Evolutionary conservation across 1,284 basidiomycete genomes (phyloP).

Genomic region (Pascua guehoae): DNA sequence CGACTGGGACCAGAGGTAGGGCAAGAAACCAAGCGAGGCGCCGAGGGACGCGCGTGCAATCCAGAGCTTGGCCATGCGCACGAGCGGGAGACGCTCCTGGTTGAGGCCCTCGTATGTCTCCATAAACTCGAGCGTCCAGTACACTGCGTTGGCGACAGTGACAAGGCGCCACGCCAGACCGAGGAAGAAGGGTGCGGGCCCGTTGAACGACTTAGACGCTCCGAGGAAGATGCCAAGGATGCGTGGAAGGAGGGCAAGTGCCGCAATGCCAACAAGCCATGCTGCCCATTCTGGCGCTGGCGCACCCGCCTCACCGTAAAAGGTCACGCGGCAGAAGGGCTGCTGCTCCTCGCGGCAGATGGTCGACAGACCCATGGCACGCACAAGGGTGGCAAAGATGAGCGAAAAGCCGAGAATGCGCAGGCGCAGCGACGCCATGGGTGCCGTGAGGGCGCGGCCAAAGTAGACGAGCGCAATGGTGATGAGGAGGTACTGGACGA

Average conservation of each 20-base stretch:
- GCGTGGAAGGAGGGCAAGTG: constrained; percentile 58
- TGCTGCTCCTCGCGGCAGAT: constrained; percentile 95
- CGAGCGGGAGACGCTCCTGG: constrained; percentile 36
- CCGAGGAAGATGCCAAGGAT: constrained; percentile 60
- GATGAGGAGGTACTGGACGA: constrained; percentile 69
- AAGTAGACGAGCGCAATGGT: constrained; percentile 59
- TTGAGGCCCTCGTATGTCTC: constrained; percentile 53
- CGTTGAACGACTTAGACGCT: constrained; percentile 69
- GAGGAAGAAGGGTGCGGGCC: constrained; percentile 64
- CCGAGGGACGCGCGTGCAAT: constrained; percentile 61
- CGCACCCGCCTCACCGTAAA: constrained; percentile 70
- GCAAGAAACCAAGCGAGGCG: constrained; percentile 56
- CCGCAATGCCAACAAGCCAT: constrained; percentile 57
- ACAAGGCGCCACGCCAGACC: constrained; percentile 59
- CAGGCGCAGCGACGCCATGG: constrained; percentile 64
- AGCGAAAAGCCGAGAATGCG: constrained; percentile 70
- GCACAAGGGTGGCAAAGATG: constrained; percentile 65
- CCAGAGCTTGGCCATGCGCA: constrained; percentile 60
- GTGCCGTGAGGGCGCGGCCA: constrained; percentile 59
- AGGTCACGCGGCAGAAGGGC: constrained; percentile 77
- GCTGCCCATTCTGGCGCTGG: constrained; percentile 61
- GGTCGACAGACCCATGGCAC: constrained; percentile 70
- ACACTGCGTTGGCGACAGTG: constrained; percentile 59
- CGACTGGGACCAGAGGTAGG: constrained; percentile 63
- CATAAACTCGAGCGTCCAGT: constrained; percentile 77